Conservation (phyloP, 495 filamentous ascomycete species). For the Xylaria scruposa region DNA sequence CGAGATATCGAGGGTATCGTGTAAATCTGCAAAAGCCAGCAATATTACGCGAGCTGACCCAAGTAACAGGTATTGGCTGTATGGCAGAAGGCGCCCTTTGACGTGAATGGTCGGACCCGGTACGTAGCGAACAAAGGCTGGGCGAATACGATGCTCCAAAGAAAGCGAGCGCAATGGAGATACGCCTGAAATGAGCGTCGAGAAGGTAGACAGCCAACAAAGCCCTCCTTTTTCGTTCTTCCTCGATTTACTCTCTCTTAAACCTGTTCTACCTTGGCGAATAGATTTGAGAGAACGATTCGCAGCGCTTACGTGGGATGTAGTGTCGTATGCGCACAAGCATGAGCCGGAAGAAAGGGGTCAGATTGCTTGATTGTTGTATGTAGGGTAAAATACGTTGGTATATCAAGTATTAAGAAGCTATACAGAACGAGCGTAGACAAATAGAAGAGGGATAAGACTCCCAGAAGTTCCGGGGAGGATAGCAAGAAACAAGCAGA, state of each 20-base stretch:
- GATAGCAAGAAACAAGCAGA: slow-evolving; percentile 34
- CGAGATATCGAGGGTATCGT: slow-evolving; percentile 29
- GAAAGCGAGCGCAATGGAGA: slow-evolving; percentile 42
- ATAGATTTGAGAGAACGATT: slow-evolving; percentile 15
- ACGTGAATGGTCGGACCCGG: slow-evolving; percentile 32
- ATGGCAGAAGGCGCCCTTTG: slow-evolving; percentile 31
- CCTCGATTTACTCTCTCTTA: slow-evolving; percentile 1
- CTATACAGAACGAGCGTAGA: slow-evolving; percentile 45
- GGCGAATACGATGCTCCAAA: slow-evolving; percentile 44
- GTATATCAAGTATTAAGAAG: slow-evolving; percentile 46
- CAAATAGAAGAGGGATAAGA: slow-evolving; percentile 43
- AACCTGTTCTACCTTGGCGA: not conserved
- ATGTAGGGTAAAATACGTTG: slow-evolving; percentile 20
- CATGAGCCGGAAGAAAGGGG: slow-evolving; percentile 19
- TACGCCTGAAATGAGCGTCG: slow-evolving; percentile 42
- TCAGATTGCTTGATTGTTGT: not conserved
- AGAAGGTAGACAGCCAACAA: slow-evolving; percentile 39
- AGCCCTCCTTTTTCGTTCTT: slow-evolving; percentile 28
- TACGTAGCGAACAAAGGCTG: slow-evolving; percentile 40
- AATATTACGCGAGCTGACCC: slow-evolving; percentile 35
- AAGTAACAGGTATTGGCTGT: slow-evolving; percentile 13
- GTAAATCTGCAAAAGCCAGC: slow-evolving; percentile 27
- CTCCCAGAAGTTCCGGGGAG: slow-evolving; percentile 32
- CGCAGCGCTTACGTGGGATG: slow-evolving; percentile 25
- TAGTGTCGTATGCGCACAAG: slow-evolving; percentile 17